phyloP scores from a whole-genome alignment of 306 rosid genomes.

The Neltuma alba region DNA sequence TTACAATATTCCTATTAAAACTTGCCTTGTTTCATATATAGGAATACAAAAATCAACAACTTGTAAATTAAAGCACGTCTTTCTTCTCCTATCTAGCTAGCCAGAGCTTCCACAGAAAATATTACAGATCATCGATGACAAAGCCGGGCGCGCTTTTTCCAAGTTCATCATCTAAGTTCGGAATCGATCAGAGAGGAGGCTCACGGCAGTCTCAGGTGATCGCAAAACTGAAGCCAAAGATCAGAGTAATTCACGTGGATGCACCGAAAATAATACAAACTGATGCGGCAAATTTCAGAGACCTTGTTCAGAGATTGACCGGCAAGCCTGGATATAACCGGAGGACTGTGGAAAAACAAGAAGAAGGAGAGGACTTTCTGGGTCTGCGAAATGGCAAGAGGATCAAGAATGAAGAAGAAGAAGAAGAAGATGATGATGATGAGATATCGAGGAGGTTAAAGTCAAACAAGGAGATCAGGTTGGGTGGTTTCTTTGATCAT shows the following conservation, averaged over 20 bases:
- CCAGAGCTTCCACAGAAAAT: conserved; percentile 20
- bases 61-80: neutral
- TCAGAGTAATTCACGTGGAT: conserved; percentile 51
- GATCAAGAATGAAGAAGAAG: conserved; percentile 34
- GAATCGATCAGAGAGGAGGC: too few relatives aligned
- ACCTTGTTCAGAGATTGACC: conserved; percentile 59
- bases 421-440: conserved; percentile 6
- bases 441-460: conserved; percentile 33
- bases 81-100: neutral
- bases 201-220: conserved; percentile 24
- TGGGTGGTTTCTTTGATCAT: conserved; percentile 47
- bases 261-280: conserved; percentile 60
- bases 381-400: conserved; percentile 20
- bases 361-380: conserved; percentile 23
- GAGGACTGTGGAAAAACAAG: conserved; percentile 23
- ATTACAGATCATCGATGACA: conserved; percentile 34
- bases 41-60: neutral
- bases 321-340: conserved; percentile 45
- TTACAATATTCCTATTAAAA: neutral
- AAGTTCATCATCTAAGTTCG: conserved; percentile 40
- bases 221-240: conserved; percentile 51
- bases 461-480: conserved; percentile 34
- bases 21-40: neutral
- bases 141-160: conserved; percentile 36
- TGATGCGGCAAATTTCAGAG: conserved; percentile 58